phyloP scores from a whole-genome alignment of 2,329 filamentous ascomycete species.

The Clonostachys solani region DNA sequence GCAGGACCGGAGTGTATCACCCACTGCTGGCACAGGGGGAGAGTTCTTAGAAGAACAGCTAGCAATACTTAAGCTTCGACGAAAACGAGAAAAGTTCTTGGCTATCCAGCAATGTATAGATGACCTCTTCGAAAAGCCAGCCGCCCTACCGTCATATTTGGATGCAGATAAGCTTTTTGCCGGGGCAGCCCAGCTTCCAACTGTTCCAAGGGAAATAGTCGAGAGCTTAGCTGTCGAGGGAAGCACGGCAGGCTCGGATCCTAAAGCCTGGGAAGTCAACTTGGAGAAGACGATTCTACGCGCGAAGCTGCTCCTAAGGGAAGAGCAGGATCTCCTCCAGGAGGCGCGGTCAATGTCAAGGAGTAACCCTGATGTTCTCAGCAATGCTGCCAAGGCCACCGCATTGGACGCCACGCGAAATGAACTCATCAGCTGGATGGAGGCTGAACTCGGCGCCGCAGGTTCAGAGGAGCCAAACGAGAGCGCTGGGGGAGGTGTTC shows the following conservation, averaged over 20 bases:
- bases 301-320: slow-evolving; percentile 51
- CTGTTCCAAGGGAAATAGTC: slow-evolving; percentile 47
- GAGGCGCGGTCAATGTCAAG: slow-evolving; percentile 35
- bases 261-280: slow-evolving; percentile 24
- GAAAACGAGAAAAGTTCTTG: slow-evolving; percentile 44
- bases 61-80: slow-evolving; percentile 42
- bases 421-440: slow-evolving; percentile 62
- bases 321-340: slow-evolving; percentile 50
- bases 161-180: slow-evolving; percentile 42
- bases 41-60: slow-evolving; percentile 43
- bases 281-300: slow-evolving; percentile 56
- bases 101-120: slow-evolving; percentile 48
- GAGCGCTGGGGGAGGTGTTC: slow-evolving; percentile 10
- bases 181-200: slow-evolving; percentile 36
- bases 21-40: neutral
- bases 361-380: slow-evolving; percentile 26
- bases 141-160: slow-evolving; percentile 44
- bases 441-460: slow-evolving; percentile 54
- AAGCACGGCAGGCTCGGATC: slow-evolving; percentile 38
- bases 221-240: slow-evolving; percentile 42
- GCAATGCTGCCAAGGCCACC: slow-evolving; percentile 35
- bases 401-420: slow-evolving; percentile 53
- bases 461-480: slow-evolving; percentile 25
- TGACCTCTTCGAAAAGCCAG: slow-evolving; percentile 44
- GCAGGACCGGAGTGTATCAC: neutral